These are phyloP conservation scores for Neotropicomus parvogracilis DNA, from an alignment of 1,284 basidiomycete species.

Conservation along the genomic window DNA sequence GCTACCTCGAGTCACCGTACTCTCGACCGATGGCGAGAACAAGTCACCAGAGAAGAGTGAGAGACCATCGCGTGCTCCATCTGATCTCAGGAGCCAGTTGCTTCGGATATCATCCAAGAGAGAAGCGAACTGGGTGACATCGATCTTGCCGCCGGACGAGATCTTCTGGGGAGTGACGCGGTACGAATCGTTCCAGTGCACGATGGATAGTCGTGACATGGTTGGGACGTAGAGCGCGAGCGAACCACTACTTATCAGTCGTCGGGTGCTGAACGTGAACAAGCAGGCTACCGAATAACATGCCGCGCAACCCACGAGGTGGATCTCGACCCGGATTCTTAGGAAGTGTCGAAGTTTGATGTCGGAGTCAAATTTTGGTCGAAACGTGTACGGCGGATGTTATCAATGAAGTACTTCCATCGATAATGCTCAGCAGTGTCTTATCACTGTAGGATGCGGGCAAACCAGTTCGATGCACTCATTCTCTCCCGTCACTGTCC, in stretches of 20 bases:
- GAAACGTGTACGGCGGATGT: too few relatives aligned
- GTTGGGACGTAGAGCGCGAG: not conserved
- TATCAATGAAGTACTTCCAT: too few relatives aligned
- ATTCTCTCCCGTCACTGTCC: too few relatives aligned
- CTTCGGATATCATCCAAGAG: conserved; percentile 57
- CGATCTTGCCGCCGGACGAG: conserved; percentile 54
- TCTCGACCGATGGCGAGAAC: conserved; percentile 84
- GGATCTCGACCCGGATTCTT: too few relatives aligned
- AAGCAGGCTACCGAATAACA: not conserved
- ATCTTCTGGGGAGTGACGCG: conserved; percentile 70
- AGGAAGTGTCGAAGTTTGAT: too few relatives aligned
- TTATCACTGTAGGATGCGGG: too few relatives aligned
- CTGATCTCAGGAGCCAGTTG: conserved; percentile 46
- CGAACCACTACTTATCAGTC: conserved; percentile 1
- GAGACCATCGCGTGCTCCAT: conserved; percentile 66
- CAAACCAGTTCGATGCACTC: too few relatives aligned
- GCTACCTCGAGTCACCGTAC: conserved; percentile 83
- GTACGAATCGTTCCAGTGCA: conserved; percentile 77
- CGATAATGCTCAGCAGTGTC: too few relatives aligned
- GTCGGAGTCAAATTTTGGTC: too few relatives aligned
- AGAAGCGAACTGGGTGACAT: conserved; percentile 71
- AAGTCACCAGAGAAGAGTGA: conserved; percentile 87
- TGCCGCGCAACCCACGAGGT: too few relatives aligned
- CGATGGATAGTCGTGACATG: conserved; percentile 34
- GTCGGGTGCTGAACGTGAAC: not conserved